A percentile compares a stretch with the other conserved stretches of the same genome.
phyloP scores from a whole-genome alignment of 768 basidiomycete genomes.

The Kondoa malvinella region DNA sequence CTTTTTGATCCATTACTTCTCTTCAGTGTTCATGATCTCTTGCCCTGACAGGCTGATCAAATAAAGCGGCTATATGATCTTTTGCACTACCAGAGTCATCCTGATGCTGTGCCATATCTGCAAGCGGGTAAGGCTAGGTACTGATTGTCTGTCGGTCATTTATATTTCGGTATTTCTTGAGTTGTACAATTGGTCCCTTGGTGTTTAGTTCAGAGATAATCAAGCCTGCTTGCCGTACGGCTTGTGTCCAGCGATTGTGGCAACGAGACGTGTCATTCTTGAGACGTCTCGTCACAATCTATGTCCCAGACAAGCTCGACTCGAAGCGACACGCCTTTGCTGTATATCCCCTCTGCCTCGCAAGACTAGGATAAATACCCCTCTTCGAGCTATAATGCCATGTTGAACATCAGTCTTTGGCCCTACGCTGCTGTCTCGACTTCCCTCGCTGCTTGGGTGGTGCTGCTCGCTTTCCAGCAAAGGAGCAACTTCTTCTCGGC shows the following conservation, averaged over 20 bases:
- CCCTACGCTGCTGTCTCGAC: conserved; percentile 54
- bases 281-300: too few species aligned
- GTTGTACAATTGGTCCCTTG: too few species aligned
- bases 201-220: too few species aligned
- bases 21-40: not conserved
- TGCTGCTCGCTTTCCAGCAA: conserved; percentile 60
- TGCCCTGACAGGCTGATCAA: conserved; percentile 53
- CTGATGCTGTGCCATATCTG: conserved; percentile 17
- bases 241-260: too few species aligned
- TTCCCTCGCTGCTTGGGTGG: conserved; percentile 50
- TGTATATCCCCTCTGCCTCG: too few species aligned
- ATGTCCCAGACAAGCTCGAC: too few species aligned
- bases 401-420: not conserved
- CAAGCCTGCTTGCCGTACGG: too few species aligned
- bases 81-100: conserved; percentile 37
- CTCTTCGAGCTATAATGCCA: not conserved
- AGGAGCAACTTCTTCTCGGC: conserved; percentile 89
- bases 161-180: not conserved
- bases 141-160: not conserved
- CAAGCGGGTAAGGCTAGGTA: not conserved
- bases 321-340: too few species aligned
- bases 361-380: too few species aligned
- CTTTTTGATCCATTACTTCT: not conserved
- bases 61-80: conserved; percentile 80
- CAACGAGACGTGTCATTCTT: too few species aligned